Evolutionary conservation across 2,329 filamentous ascomycete genomes (phyloP).

Genomic region (Aquanectria penicillioides): DNA sequence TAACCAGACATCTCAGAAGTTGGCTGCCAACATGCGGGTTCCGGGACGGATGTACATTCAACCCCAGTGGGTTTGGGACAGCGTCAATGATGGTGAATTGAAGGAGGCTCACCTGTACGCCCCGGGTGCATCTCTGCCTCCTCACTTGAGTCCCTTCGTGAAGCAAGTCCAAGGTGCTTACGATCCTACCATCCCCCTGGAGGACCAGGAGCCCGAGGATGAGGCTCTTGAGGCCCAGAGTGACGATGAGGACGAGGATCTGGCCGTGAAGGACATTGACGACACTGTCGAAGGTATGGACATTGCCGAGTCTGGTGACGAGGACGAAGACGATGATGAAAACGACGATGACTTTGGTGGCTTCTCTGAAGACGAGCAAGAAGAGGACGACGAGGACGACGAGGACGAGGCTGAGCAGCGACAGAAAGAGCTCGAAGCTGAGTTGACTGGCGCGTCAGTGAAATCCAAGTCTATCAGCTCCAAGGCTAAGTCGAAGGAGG

Average conservation of each 20-base stretch:
- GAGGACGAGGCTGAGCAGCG: slow-evolving; percentile 77
- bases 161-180: slow-evolving; percentile 88
- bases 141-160: slow-evolving; percentile 96
- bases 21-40: slow-evolving; percentile 74
- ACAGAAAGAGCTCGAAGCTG: slow-evolving; percentile 92
- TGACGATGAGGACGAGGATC: slow-evolving; percentile 52
- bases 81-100: slow-evolving; percentile 89
- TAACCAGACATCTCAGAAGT: slow-evolving; percentile 69
- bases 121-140: slow-evolving; percentile 88
- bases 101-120: slow-evolving; percentile 88
- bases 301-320: slow-evolving; percentile 58
- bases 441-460: slow-evolving; percentile 77
- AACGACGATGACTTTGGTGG: slow-evolving; percentile 60
- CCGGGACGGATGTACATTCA: slow-evolving; percentile 95
- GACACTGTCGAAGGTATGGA: slow-evolving; percentile 61
- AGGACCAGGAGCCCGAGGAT: slow-evolving; percentile 86
- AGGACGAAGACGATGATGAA: slow-evolving; percentile 57
- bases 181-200: slow-evolving; percentile 86
- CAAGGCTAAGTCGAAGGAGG: slow-evolving; percentile 73
- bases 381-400: slow-evolving; percentile 50
- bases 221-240: slow-evolving; percentile 81
- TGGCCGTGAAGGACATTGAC: slow-evolving; percentile 47
- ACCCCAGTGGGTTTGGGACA: slow-evolving; percentile 99
- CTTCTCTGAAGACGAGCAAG: slow-evolving; percentile 59
- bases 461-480: slow-evolving; percentile 58